Evolutionary conservation across 2,329 filamentous ascomycete species (phyloP), one percentile per base, ranked within the genome.

Genomic region (Colletotrichum camelliae): DNA sequence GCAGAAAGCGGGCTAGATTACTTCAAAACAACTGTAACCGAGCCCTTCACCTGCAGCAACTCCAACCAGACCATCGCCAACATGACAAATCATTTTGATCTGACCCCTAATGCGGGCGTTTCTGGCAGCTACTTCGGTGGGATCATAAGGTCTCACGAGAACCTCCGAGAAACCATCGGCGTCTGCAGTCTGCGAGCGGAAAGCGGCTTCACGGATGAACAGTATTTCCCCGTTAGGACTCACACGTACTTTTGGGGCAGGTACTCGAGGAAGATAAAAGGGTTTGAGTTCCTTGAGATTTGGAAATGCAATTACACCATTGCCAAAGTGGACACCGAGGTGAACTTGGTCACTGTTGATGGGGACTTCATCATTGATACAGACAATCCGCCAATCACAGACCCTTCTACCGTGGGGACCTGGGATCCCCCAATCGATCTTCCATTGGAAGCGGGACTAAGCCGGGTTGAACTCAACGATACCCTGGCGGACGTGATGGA

Each of bases 291-390:
- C 18, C 16, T 69, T 12, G 16, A 61, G 8, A 43, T 74, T 4
- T 74, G 52, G 60, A 66, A 24, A 7, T 74, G 72, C 18, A 71
- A 74, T 21, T 71, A 74, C 29, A 71, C 67, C 7, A 65, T 64
- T 16, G 60, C 24, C 5, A 39, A 71, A 29, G 27, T 74, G 5
- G 61, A 74, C 18, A 67, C 61, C 16, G 61, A 74, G 29, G 27
- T 71, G 5, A 66, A 65, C 27, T 9, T 74, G 33, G 31, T 66
- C 24, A 58, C 33, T 5, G 29, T 64, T 6, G 52, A 74, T 8
- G 72, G 61, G 15, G 29, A n/a, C 1, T 52, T 74, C n/a, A 29
- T 66, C 48, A 61, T 74, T 2, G 61, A 74, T 29, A 10, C 60
- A 18, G 52, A 74, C n/a, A 71, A 67, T 3, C 72, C 72, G 9